These are phyloP conservation scores for Cladophialophora immunda DNA, from an alignment of 2,329 filamentous ascomycete genomes.

Conservation along the genomic window DNA sequence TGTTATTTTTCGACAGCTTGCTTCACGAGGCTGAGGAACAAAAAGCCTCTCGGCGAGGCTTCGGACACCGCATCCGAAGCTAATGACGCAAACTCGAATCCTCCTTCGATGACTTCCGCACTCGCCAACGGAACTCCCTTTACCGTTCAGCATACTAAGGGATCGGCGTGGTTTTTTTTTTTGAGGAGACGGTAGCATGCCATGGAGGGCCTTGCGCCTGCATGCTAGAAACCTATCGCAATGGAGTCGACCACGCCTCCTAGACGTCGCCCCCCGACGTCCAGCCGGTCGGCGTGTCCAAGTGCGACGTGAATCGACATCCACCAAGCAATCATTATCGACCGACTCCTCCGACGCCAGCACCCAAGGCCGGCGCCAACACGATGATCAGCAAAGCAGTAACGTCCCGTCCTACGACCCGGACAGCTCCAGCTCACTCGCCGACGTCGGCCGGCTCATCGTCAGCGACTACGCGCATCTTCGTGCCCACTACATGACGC, in stretches of 20 bases:
- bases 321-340: constrained; percentile 2
- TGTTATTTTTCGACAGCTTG: not conserved
- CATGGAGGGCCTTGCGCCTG: constrained; percentile 31
- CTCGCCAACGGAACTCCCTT: not conserved
- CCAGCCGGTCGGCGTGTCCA: not conserved
- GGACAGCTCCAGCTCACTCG: constrained; percentile 24
- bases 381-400: constrained; percentile 4
- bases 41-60: constrained; percentile 7
- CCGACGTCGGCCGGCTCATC: constrained; percentile 61
- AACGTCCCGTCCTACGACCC: constrained; percentile 18
- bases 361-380: too few relatives aligned
- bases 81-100: constrained; percentile 9
- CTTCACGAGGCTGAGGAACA: not conserved
- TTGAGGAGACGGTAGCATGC: constrained; percentile 28
- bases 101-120: not conserved
- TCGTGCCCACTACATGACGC: constrained; percentile 65
- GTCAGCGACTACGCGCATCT: constrained; percentile 70
- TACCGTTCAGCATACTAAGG: not conserved
- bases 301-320: constrained; percentile 5
- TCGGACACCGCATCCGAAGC: constrained; percentile 11
- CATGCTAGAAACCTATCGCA: constrained; percentile 10
- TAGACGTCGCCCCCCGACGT: not conserved
- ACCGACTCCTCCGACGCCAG: constrained; percentile 7
- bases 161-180: not conserved
- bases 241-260: not conserved